Evolutionary conservation across 106 monocot species (phyloP).

Genomic region (Platanthera zijinensis): DNA sequence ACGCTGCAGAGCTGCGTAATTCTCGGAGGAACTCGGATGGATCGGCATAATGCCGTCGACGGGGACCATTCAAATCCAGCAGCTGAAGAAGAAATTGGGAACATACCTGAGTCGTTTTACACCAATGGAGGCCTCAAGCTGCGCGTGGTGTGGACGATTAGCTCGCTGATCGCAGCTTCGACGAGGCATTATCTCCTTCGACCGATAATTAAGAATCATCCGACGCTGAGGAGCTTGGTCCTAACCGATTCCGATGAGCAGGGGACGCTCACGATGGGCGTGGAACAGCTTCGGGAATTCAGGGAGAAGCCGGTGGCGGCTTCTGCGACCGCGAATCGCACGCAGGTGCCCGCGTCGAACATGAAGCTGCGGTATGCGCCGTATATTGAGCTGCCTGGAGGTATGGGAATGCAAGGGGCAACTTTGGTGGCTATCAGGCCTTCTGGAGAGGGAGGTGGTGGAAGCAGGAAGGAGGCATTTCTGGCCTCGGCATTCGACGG

Average conservation of each 20-base stretch:
- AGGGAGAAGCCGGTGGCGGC: conserved; percentile 70
- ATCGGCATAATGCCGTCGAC: conserved; percentile 13
- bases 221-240: conserved; percentile 51
- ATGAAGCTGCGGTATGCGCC: conserved; percentile 73
- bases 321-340: conserved; percentile 59
- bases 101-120: conserved; percentile 88
- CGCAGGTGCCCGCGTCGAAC: conserved; percentile 72
- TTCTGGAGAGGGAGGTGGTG: conserved; percentile 29
- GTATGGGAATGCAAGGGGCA: conserved; percentile 67
- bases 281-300: conserved; percentile 68
- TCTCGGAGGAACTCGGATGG: conserved; percentile 55
- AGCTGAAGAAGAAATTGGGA: conserved; percentile 48
- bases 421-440: conserved; percentile 73
- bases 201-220: conserved; percentile 74
- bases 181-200: conserved; percentile 70
- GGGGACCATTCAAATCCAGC: conserved; percentile 6
- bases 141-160: conserved; percentile 84
- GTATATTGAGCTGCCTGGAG: conserved; percentile 56
- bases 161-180: conserved; percentile 78
- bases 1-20: conserved; percentile 82
- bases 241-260: conserved; percentile 77
- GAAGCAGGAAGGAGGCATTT: conserved; percentile 52
- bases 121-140: conserved; percentile 80
- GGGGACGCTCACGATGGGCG: conserved; percentile 60
- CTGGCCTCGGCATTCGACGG: conserved; percentile 61